Evolutionary conservation across 2,329 filamentous ascomycete species (phyloP), one percentile per base, ranked within the genome.

Genomic region (Apiospora malaysiana): DNA sequence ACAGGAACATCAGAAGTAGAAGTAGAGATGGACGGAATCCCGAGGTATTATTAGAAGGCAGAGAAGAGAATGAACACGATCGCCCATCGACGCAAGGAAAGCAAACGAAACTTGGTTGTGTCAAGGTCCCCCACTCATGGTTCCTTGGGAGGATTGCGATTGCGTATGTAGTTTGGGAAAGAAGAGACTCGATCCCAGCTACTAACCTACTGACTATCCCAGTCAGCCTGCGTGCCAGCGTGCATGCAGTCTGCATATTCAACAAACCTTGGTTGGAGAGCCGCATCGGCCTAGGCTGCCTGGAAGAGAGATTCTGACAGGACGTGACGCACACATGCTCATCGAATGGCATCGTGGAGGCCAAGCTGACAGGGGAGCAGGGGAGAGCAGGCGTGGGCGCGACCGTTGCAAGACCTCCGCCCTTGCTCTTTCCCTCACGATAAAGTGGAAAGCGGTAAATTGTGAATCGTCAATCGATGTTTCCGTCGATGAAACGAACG

Each of bases 101-200:
- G 51, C 21, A n/a, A 12, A 18, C 27, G 27, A 63, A 63, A 63
- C 56, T 63, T 40, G 56, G 56, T 32, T 18, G 56, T 40, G 56
- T 63, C 56, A 40, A 63, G 56, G 7, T n/a, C 27, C 51, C 56
- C 56, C 56, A 63, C 56, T 63, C 56, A 63, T 40, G 32, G 51
- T 21, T 23, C 27, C 56, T 32, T 63, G 12, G 51, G 45, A 47
- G 56, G 56, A 63, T 40, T 63, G 27, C 56, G 56, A 21, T 40
- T 63, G 56, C 56, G 56, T 63, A 63, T 21, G 56, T 63, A 63
- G 27, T 40, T 40, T 40, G 56, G 56, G 56, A 63, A 40, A 63
- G 56, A 37, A 40, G 37, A 37, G 56, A n/a, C 40, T 27, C 56
- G 21, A 63, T 63, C 51, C 51, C 51, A 59, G 51, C 51, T 32